These are phyloP conservation scores for Kodamaea sagamina DNA, from an alignment of 805 yeast species.

Conservation along the genomic window DNA sequence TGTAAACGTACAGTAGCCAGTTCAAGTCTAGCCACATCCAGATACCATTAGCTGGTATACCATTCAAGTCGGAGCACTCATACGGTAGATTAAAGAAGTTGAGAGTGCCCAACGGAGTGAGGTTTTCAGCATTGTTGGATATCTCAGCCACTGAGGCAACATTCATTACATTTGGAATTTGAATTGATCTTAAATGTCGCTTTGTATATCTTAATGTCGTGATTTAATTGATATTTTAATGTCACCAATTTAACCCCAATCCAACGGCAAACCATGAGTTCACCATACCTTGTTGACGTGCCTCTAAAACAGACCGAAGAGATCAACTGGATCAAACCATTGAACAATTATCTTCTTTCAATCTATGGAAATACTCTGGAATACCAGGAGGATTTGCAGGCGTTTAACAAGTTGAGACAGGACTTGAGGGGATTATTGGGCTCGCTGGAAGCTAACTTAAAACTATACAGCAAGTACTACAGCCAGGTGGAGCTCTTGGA, in stretches of 20 bases:
- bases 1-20: slow-evolving; percentile 22
- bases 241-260: too few species aligned
- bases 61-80: slow-evolving; percentile 29
- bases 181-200: slow-evolving; percentile 3
- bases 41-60: slow-evolving; percentile 22
- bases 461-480: slow-evolving; percentile 66
- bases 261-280: slow-evolving; percentile 1
- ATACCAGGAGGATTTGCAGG: slow-evolving; percentile 54
- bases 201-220: background rate
- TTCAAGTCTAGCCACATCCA: slow-evolving; percentile 64
- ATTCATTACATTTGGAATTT: background rate
- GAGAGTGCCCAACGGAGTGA: slow-evolving; percentile 53
- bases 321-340: slow-evolving; percentile 65
- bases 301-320: slow-evolving; percentile 51
- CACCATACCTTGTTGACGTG: slow-evolving; percentile 15
- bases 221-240: background rate
- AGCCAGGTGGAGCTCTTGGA: slow-evolving; percentile 81
- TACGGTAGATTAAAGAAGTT: slow-evolving; percentile 46
- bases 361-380: slow-evolving; percentile 65
- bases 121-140: slow-evolving; percentile 42
- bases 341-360: slow-evolving; percentile 56
- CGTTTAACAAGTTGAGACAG: slow-evolving; percentile 59
- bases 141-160: slow-evolving; percentile 17
- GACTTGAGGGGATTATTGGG: slow-evolving; percentile 56
- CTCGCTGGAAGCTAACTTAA: slow-evolving; percentile 49